Conservation (phyloP, 495 filamentous ascomycete genomes). For the Aspergillus indologenus region DNA sequence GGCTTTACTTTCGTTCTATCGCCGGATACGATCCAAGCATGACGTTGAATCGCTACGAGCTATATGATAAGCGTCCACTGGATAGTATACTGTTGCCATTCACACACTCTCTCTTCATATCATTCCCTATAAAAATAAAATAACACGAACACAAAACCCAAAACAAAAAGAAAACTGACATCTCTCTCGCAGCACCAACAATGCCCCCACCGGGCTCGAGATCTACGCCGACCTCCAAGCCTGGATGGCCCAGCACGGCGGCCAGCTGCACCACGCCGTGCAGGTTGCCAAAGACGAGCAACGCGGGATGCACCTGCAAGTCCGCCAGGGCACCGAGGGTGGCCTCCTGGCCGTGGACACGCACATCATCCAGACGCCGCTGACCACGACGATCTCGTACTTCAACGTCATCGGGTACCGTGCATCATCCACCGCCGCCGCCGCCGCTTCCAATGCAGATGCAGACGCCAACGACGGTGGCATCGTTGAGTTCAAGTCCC, state of each 20-base stretch:
- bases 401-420: slow-evolving; percentile 45
- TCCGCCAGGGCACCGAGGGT: slow-evolving; percentile 25
- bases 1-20: not conserved
- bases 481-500: slow-evolving; percentile 8
- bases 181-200: not conserved
- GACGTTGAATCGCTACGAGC: not conserved
- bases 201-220: slow-evolving; percentile 18
- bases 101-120: too few species aligned
- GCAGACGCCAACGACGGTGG: too few species aligned
- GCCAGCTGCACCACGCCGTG: slow-evolving; percentile 39
- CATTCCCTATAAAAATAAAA: too few species aligned
- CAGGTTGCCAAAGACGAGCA: slow-evolving; percentile 37
- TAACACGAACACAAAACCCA: not conserved
- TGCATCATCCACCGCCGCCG: slow-evolving; percentile 7
- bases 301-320: slow-evolving; percentile 49
- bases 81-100: too few species aligned
- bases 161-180: not conserved
- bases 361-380: slow-evolving; percentile 43
- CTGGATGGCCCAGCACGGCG: slow-evolving; percentile 45
- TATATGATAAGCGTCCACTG: not conserved
- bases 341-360: slow-evolving; percentile 24
- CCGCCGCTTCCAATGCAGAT: slow-evolving; percentile 19
- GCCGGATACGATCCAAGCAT: too few species aligned
- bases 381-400: slow-evolving; percentile 49
- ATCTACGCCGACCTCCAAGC: slow-evolving; percentile 33